Conservation (phyloP, 345 rosid species). For the Ceriops tagal region DNA sequence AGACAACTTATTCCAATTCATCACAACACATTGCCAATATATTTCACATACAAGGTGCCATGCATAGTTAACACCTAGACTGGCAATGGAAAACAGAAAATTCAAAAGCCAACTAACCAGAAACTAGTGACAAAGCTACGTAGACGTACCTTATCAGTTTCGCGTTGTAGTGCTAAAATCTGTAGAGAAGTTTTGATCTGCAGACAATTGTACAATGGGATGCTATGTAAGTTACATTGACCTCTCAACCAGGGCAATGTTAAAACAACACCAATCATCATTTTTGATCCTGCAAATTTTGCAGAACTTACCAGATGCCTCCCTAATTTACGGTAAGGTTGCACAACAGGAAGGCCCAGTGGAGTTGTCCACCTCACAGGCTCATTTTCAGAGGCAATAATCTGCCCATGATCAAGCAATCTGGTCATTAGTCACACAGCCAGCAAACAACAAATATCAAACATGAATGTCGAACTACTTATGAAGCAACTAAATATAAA, state of each 20-base stretch:
- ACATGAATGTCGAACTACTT: neutral
- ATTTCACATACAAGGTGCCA: neutral
- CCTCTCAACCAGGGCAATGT: constrained; percentile 8
- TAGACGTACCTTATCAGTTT: constrained; percentile 70
- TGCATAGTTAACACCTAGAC: neutral
- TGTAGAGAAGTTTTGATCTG: constrained; percentile 98
- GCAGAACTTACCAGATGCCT: constrained; percentile 59
- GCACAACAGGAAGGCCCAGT: constrained; percentile 97
- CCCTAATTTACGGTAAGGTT: constrained; percentile 80
- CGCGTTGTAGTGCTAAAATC: constrained; percentile 70
- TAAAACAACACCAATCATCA: neutral
- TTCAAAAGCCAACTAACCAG: neutral
- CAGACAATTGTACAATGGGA: constrained; percentile 23
- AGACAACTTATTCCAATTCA: neutral
- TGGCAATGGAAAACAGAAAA: neutral
- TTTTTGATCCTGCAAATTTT: constrained; percentile 1
- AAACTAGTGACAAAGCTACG: constrained; percentile 4
- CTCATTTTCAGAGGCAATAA: constrained; percentile 84
- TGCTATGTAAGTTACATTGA: constrained; percentile 13
- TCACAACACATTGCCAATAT: too few species aligned
- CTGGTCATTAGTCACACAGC: constrained; percentile 15
- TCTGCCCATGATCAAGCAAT: constrained; percentile 35
- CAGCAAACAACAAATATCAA: neutral
- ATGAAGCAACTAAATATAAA: neutral
- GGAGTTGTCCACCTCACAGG: constrained; percentile 96